These are phyloP conservation scores for Coemansia javaensis DNA, from an alignment of 192 early-diverging fungal genomes.

Conservation along the genomic window DNA sequence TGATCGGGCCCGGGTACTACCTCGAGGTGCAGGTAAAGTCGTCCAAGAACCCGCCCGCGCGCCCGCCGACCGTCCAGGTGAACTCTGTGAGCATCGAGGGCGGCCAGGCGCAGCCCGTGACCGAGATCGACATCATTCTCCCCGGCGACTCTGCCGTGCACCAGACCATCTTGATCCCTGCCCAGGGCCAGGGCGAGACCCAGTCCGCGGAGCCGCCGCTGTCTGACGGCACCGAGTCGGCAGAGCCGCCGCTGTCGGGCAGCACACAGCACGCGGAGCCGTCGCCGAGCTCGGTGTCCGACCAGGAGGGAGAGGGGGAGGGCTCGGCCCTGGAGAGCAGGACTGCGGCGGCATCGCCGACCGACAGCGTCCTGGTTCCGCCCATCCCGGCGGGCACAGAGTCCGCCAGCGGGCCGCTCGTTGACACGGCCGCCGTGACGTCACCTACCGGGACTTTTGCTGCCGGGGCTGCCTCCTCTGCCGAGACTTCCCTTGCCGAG, in stretches of 20 bases:
- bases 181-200: constrained; percentile 1
- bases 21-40: constrained; percentile 47
- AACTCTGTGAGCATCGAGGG: constrained; percentile 44
- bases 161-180: constrained; percentile 36
- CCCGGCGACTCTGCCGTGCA: constrained; percentile 37
- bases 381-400: constrained; percentile 6
- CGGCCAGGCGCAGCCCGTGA: constrained; percentile 33
- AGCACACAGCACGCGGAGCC: no score
- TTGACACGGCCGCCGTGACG: not conserved
- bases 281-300: no score
- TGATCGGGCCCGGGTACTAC: constrained; percentile 46
- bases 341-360: no score
- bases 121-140: constrained; percentile 48
- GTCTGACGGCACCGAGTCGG: no score
- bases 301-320: no score
- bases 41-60: constrained; percentile 18
- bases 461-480: not conserved
- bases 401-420: constrained; percentile 7
- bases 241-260: no score
- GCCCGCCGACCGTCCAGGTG: constrained; percentile 18
- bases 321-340: no score
- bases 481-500: not conserved
- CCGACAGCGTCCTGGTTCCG: not conserved
- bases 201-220: no score
- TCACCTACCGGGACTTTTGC: no score